A percentile compares a stretch with the other conserved stretches of the same genome.
Evolutionary conservation across 768 basidiomycete species (phyloP).

Genomic region (Boletus pseudo-olivaceus): DNA sequence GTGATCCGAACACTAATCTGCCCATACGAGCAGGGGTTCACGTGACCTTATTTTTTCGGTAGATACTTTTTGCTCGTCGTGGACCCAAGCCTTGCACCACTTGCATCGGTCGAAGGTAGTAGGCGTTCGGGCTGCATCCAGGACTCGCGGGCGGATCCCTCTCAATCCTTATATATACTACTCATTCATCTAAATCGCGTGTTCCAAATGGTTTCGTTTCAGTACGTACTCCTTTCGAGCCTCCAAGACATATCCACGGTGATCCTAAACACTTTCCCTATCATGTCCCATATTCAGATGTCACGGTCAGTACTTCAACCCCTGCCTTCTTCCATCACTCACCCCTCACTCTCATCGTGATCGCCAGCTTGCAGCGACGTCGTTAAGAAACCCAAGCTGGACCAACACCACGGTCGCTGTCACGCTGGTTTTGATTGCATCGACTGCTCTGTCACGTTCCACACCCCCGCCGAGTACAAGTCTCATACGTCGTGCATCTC

Average conservation of each 20-base stretch:
- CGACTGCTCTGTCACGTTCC: slow-evolving; percentile 86
- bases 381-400: slow-evolving; percentile 91
- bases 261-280: background rate
- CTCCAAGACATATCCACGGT: background rate
- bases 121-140: background rate
- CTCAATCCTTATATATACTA: background rate
- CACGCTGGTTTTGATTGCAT: slow-evolving; percentile 73
- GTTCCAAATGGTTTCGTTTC: slow-evolving; percentile 64
- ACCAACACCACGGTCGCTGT: slow-evolving; percentile 66
- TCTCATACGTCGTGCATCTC: slow-evolving; percentile 79
- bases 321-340: background rate
- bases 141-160: background rate
- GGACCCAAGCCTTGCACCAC: too few relatives aligned
- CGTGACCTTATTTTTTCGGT: too few relatives aligned
- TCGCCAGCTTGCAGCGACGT: slow-evolving; percentile 72
- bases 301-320: slow-evolving; percentile 54
- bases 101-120: background rate
- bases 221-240: slow-evolving; percentile 41
- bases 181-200: background rate
- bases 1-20: too few relatives aligned
- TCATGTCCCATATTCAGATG: slow-evolving; percentile 49
- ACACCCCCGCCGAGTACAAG: slow-evolving; percentile 73
- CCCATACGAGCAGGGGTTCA: too few relatives aligned
- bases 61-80: too few relatives aligned
- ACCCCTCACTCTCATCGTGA: background rate